A percentile compares a stretch with the other conserved stretches of the same genome.
Conservation (phyloP, 306 rosid species). For the Corylus americana region DNA sequence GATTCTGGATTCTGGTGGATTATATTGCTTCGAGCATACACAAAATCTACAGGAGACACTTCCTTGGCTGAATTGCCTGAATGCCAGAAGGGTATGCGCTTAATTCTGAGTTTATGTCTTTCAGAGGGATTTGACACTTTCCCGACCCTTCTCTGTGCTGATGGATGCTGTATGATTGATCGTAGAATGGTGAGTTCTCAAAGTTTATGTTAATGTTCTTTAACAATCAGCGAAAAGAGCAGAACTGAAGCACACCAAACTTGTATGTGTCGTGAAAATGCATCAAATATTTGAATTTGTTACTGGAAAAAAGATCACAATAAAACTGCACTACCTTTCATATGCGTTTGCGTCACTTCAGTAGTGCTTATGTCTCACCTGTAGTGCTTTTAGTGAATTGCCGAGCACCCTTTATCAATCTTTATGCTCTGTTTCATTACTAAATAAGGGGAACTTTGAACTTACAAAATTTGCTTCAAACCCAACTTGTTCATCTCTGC, state of each 20-base stretch:
- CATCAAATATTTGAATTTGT: neutral
- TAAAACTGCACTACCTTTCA: neutral
- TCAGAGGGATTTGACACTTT: conserved; percentile 94
- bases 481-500: neutral
- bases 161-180: conserved; percentile 97
- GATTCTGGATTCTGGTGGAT: conserved; percentile 99
- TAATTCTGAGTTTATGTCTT: conserved; percentile 79
- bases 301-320: neutral
- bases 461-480: neutral
- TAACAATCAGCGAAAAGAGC: conserved; percentile 11
- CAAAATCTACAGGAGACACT: conserved; percentile 83
- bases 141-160: conserved; percentile 96
- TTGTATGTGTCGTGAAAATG: neutral
- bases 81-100: conserved; percentile 96
- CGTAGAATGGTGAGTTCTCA: conserved; percentile 82
- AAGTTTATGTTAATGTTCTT: conserved; percentile 8
- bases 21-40: conserved; percentile 88
- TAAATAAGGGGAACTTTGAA: neutral
- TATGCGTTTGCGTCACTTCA: neutral
- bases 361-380: neutral
- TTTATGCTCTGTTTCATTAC: neutral
- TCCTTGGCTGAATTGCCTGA: conserved; percentile 85
- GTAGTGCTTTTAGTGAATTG: conserved; percentile 1
- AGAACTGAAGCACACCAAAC: conserved; percentile 7
- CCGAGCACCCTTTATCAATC: neutral